Percentiles rank a stretch among this genome's conserved stretches.
Conservation (phyloP, 495 filamentous ascomycete genomes). For the Saxophila tyrrhenica region DNA sequence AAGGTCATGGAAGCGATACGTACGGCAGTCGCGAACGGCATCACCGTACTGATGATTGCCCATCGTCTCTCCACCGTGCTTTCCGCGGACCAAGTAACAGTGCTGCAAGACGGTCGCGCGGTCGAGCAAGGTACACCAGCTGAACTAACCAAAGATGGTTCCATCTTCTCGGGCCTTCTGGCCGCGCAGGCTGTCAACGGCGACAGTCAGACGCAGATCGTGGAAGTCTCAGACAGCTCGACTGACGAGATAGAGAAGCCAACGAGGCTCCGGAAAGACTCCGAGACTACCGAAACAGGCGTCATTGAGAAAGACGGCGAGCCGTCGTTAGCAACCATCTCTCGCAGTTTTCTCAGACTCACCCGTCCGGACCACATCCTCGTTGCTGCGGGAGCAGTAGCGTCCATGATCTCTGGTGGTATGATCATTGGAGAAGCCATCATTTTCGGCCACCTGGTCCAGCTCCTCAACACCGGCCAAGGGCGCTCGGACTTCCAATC, state of each 20-base stretch:
- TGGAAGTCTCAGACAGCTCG: not conserved
- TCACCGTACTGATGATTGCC: conserved; percentile 92
- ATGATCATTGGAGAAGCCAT: conserved; percentile 3
- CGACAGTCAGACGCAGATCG: not conserved
- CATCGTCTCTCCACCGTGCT: conserved; percentile 94
- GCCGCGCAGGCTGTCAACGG: conserved; percentile 5
- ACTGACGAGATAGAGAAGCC: not conserved
- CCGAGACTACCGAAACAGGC: not conserved
- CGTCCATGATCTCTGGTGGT: not conserved
- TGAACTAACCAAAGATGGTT: conserved; percentile 8
- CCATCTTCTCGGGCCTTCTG: conserved; percentile 26
- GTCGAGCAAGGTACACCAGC: conserved; percentile 65
- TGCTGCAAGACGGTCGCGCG: conserved; percentile 72
- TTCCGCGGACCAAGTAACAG: conserved; percentile 79
- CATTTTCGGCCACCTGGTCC: conserved; percentile 41
- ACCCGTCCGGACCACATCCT: not conserved
- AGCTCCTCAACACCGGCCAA: conserved; percentile 25
- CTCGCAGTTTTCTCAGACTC: not conserved
- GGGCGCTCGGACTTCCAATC: conserved; percentile 17
- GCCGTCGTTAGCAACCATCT: not conserved
- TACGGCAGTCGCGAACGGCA: conserved; percentile 64
- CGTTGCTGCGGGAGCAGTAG: not conserved
- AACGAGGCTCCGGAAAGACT: not conserved
- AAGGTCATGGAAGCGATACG: conserved; percentile 83
- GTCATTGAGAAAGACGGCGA: not conserved